phyloP scores from a whole-genome alignment of 2,329 filamentous ascomycete genomes.

The Escovopsis sp. region DNA sequence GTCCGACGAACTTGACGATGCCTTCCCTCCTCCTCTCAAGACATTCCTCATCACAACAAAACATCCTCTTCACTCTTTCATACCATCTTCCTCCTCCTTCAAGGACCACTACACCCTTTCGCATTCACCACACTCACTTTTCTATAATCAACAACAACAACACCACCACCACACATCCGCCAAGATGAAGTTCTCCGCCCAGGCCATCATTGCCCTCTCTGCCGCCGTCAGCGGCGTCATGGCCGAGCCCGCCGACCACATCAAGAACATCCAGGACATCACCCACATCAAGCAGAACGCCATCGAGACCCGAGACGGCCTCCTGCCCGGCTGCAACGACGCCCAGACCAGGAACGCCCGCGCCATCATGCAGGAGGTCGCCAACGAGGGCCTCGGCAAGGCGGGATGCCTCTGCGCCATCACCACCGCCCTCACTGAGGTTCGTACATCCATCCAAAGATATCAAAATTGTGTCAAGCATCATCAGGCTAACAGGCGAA shows the following conservation, averaged over 20 bases:
- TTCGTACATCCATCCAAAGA: constrained; percentile 2
- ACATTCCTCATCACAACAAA: no score
- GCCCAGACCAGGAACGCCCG: constrained; percentile 8
- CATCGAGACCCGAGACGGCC: constrained; percentile 1
- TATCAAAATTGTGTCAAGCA: no score
- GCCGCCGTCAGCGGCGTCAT: background rate
- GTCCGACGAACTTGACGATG: no score
- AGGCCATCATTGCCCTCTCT: background rate
- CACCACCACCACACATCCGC: background rate
- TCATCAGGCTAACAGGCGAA: background rate
- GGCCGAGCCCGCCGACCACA: background rate
- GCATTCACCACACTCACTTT: no score
- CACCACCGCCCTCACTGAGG: constrained; percentile 11
- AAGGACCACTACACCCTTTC: no score
- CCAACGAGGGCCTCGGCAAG: constrained; percentile 6
- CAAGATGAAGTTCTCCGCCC: constrained; percentile 5
- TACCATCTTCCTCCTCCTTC: no score
- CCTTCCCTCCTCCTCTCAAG: no score
- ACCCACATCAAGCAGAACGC: background rate
- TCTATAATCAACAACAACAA: background rate
- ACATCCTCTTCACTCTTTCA: no score
- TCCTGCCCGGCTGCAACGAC: constrained; percentile 9
- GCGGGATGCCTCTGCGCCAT: constrained; percentile 11
- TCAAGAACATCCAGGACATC: background rate
- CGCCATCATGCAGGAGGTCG: constrained; percentile 10